Base-by-base conservation (phyloP, 805 yeast species). In the Wickerhamiella occidentalis region DNA sequence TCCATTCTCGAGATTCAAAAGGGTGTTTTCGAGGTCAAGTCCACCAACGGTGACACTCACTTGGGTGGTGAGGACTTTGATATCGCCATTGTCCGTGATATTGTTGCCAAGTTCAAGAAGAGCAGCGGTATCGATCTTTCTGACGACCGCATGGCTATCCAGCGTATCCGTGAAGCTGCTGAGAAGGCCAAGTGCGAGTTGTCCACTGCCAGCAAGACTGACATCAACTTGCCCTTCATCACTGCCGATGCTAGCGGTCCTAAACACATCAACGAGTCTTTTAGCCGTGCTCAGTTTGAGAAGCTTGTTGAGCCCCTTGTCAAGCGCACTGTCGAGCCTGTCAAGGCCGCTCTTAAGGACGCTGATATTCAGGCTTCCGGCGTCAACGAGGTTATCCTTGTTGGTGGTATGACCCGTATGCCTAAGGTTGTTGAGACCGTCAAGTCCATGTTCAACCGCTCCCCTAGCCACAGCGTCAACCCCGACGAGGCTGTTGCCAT, bases 21-120 rank as follows among this genome's bases (percentile, higher is more conserved):
- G 66, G 96, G 96, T 77, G 96, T 87, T 58, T 87, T 87, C 63
- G 96, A 87, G 77, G 96, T 87, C 68, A 87, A 87, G 75, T 85
- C 96, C 55, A 87, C 96, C 65, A 88, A 88, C 72, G 96, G 94
- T 80, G 92, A 84, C 72, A 84, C 94, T 58, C 94, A 84, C 72
- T 73, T 84, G 65, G 94, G 94, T 73, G 94, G 94, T 75, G 94
- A 84, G 73, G 94, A 84, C 71, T 84, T 84, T 68, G 94, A 84
- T 70, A 88, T 87, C 64, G 74, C 82, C 57, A 68, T 87, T 54
- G 94, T 88, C 59, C 82, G 95, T 74, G 78, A 79, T 70, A 78
- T 88, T 52, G 80, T 87, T 49, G 79, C 79, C 51, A 74, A 75
- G 64, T 87, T 88, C 78, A 80, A 85, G 74, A 71, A 76, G 65